Evolutionary conservation across 495 filamentous ascomycete species (phyloP), one percentile per base, ranked within the genome.

Genomic region (Darksidea phi): DNA sequence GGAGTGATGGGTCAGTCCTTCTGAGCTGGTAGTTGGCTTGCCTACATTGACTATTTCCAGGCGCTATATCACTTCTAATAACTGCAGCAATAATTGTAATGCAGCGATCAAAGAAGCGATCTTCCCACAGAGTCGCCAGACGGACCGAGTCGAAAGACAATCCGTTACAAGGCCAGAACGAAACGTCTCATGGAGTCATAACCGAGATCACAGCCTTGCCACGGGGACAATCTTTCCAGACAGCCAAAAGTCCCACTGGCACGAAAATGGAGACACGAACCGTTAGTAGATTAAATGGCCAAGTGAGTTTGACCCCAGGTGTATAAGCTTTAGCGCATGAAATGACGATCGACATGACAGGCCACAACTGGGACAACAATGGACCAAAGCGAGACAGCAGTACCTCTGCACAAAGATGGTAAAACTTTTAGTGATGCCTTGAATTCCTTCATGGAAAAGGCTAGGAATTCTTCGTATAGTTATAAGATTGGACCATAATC

Each of bases 371-470:
- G 28, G 28, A 10, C 28, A 4, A 32, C 28, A 32, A 4, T 10
- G 28, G 28, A 32, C 28, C 4, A 32, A 32, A 32, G 10, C 28
- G 10, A 32, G 10, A 3, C 10, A 32, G 4, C 28, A 10, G 28
- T 32, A 32, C 10, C 28, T 3, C 28, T 4, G 10, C 28, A 43
- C 26, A 38, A 37, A 38, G 1, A 38, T 45, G 12, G n/a, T 43
- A 15, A 37, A 38, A 43, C 7, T 1, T 48, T 57, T 17, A 57
- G 54, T 20, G 43, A 24, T 5, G 54, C 54, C 11, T 6, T 57
- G n/a, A 34, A 26, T 21, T 57, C 43, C 8, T 48, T 57, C 43
- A 48, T 57, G 17, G 24, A 26, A 17, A 57, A 57, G 54, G 48
- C 43, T 3, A 23, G 43, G 13, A 26, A 20, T 26, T 37, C 34